Evolutionary conservation across 2,329 filamentous ascomycete species (phyloP).

Genomic region (Fusarium devonianum): DNA sequence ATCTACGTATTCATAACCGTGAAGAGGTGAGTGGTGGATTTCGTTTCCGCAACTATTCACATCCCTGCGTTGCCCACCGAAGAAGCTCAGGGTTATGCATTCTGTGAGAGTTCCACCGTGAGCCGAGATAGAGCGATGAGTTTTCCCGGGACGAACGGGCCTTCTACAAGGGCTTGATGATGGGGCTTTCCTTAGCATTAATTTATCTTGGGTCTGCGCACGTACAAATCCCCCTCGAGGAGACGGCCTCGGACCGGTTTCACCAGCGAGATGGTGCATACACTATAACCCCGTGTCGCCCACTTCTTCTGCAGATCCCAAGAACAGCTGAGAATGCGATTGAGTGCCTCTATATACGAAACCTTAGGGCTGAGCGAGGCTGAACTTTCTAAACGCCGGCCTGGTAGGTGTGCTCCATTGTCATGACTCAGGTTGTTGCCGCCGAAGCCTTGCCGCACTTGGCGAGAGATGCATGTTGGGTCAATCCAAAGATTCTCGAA

Average conservation of each 20-base stretch:
- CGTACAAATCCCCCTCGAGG: background rate
- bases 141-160: background rate
- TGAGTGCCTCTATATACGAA: constrained; percentile 7
- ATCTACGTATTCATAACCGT: background rate
- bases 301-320: constrained; percentile 3
- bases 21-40: constrained; percentile 31
- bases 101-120: background rate
- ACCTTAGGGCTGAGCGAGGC: constrained; percentile 3
- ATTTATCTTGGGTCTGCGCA: background rate
- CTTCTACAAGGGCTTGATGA: background rate
- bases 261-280: constrained; percentile 15
- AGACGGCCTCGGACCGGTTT: constrained; percentile 16
- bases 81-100: constrained; percentile 1
- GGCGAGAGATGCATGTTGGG: too few species aligned
- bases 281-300: constrained; percentile 8
- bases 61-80: constrained; percentile 2
- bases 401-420: background rate
- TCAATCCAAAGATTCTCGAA: background rate
- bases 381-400: background rate
- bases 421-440: background rate
- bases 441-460: too few species aligned
- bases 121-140: constrained; percentile 5
- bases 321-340: background rate
- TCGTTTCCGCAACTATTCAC: background rate
- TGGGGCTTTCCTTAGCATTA: too few species aligned